A percentile compares a stretch with the other conserved stretches of the same genome.
Conservation (phyloP, 129 eudicot species). For the Flaveria trinervia region DNA sequence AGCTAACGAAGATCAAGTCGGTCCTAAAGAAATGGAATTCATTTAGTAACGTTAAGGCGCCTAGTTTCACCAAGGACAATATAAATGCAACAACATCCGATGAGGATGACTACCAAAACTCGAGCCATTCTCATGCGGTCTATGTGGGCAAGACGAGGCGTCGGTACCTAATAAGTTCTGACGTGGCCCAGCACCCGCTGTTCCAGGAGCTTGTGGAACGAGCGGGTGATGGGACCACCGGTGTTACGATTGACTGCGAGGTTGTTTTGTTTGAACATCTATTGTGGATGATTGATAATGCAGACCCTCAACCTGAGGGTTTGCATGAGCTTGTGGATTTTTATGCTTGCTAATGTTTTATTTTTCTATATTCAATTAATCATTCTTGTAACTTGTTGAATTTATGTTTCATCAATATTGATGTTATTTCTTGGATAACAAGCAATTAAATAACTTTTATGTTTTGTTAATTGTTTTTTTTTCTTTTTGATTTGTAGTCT, state of each 20-base stretch:
- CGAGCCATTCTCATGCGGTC: slow-evolving; percentile 37
- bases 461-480: not conserved
- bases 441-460: slow-evolving; percentile 27
- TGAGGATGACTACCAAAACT: slow-evolving; percentile 24
- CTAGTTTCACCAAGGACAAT: slow-evolving; percentile 16
- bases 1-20: slow-evolving; percentile 43
- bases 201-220: slow-evolving; percentile 44
- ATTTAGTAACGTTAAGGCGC: slow-evolving; percentile 27
- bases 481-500: slow-evolving; percentile 9
- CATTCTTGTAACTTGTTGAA: slow-evolving; percentile 32
- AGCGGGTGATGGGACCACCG: slow-evolving; percentile 31
- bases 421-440: slow-evolving; percentile 34
- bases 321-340: slow-evolving; percentile 38
- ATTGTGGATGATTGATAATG: slow-evolving; percentile 48
- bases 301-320: slow-evolving; percentile 37
- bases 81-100: slow-evolving; percentile 1
- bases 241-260: slow-evolving; percentile 37
- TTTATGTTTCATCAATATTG: slow-evolving; percentile 19
- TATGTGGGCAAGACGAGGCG: slow-evolving; percentile 44
- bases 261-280: slow-evolving; percentile 47
- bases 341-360: slow-evolving; percentile 29
- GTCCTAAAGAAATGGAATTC: slow-evolving; percentile 40
- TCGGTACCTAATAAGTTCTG: slow-evolving; percentile 35
- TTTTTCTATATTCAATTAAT: not conserved
- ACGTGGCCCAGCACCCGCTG: slow-evolving; percentile 40